Evolutionary conservation across 1,139 yeast genomes (phyloP), one percentile per base, ranked within the genome.

Genomic region (Saccharomycopsis hybrid): DNA sequence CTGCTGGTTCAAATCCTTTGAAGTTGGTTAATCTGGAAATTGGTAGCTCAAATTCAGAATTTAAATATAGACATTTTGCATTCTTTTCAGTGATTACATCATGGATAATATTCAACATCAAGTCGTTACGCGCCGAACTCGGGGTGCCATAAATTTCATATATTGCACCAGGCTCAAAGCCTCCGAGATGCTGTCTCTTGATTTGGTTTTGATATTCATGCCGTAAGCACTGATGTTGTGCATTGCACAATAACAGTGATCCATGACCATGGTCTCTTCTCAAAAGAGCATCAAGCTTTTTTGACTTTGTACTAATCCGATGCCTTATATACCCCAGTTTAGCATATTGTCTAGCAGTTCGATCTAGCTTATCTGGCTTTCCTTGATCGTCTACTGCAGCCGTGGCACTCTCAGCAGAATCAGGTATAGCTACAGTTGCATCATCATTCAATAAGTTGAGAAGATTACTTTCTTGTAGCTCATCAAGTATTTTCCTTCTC

Each of bases 61-160:
- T 52, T 24, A 52, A 28, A 47, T 39, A 49, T 11, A 52, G 42
- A 35, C 49, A 44, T n/a, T 25, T 27, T 8, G 27, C 18, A 2
- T 43, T 37, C 13, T 33, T 30, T 5, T 36, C 29, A 24, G 27
- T 32, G n/a, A 44, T 28, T 9, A 31, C 44, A 29, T 37, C 32
- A n/a, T 28, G 37, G n/a, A 49, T 49, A 18, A 52, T 9, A 11
- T 41, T 41, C 7, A 33, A 5, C 8, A 46, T 11, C 11, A 52
- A 24, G 13, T 30, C 39, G 4, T 37, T 5, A 9, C 50, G 41
- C 8, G 40, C 11, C 3, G 51, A 46, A 18, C 28, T 36, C n/a
- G 41, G n/a, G 5, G 47, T 40, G 11, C 55, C 55, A 33, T 47
- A 49, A 2, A 52, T 18, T 37, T 52, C 55, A 36, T 52, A 52